phyloP scores from a whole-genome alignment of 495 filamentous ascomycete species.

The Hamigera avellanea region DNA sequence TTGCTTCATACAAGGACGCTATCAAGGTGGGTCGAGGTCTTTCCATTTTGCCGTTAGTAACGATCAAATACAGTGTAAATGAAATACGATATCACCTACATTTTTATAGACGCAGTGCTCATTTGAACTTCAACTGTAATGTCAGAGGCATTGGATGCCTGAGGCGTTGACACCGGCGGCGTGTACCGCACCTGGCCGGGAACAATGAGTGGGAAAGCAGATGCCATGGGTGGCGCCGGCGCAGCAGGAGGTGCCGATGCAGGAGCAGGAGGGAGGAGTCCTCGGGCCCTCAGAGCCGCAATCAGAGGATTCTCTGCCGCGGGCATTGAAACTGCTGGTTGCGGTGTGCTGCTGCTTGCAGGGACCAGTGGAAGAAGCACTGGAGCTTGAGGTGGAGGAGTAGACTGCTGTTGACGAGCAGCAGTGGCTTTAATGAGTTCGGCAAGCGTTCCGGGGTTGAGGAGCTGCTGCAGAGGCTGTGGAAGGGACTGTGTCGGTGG shows the following conservation, averaged over 20 bases:
- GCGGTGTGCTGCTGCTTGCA: slow-evolving; percentile 16
- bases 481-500: slow-evolving; percentile 23
- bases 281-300: slow-evolving; percentile 33
- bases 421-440: slow-evolving; percentile 38
- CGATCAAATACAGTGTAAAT: slow-evolving; percentile 2
- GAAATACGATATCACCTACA: slow-evolving; percentile 46
- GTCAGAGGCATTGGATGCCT: slow-evolving; percentile 12
- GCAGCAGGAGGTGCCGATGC: slow-evolving; percentile 13
- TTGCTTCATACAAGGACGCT: slow-evolving; percentile 59
- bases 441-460: slow-evolving; percentile 37
- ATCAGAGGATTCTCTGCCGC: slow-evolving; percentile 35
- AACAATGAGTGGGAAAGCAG: slow-evolving; percentile 28
- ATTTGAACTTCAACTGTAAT: slow-evolving; percentile 52
- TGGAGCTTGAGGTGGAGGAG: slow-evolving; percentile 23
- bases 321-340: slow-evolving; percentile 10
- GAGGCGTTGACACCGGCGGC: slow-evolving; percentile 20
- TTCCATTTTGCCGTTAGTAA: slow-evolving; percentile 18
- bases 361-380: slow-evolving; percentile 15
- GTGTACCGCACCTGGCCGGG: slow-evolving; percentile 29
- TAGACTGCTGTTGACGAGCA: slow-evolving; percentile 28
- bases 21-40: slow-evolving; percentile 69
- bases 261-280: slow-evolving; percentile 32
- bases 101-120: slow-evolving; percentile 64
- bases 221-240: slow-evolving; percentile 10
- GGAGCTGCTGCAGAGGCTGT: slow-evolving; percentile 29